A percentile compares a stretch with the other conserved stretches of the same genome.
Evolutionary conservation across 768 basidiomycete species (phyloP).

Genomic region (Leccinum pellstonianum): DNA sequence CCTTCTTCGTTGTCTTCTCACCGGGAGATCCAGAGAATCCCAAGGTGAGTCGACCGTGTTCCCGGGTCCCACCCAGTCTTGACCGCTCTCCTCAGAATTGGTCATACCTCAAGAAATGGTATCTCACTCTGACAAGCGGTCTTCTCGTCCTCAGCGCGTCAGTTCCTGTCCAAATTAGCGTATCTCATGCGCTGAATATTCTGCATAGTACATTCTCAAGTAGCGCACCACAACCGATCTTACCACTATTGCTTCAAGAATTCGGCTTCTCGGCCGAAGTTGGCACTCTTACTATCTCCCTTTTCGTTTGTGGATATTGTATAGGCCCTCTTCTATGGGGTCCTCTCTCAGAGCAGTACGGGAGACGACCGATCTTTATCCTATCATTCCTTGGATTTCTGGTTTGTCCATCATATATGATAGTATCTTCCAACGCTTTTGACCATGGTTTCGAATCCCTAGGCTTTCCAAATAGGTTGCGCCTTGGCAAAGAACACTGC

Average conservation of each 20-base stretch:
- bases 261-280: conserved; percentile 53
- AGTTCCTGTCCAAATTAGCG: conserved; percentile 12
- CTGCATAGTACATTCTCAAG: conserved; percentile 57
- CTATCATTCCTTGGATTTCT: conserved; percentile 55
- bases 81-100: conserved; percentile 42
- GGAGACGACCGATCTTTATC: conserved; percentile 59
- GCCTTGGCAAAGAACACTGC: conserved; percentile 61
- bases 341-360: conserved; percentile 53
- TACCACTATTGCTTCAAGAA: conserved; percentile 41
- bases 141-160: conserved; percentile 56
- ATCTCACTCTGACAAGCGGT: conserved; percentile 47
- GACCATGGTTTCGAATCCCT: conserved; percentile 1
- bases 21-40: conserved; percentile 46
- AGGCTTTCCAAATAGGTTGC: conserved; percentile 63
- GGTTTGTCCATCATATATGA: conserved; percentile 31
- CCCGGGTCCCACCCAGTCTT: not conserved
- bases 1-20: conserved; percentile 32
- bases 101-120: conserved; percentile 47
- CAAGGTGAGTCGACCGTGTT: conserved; percentile 33
- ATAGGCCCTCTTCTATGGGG: conserved; percentile 63
- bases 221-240: conserved; percentile 53
- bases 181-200: not conserved
- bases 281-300: conserved; percentile 53
- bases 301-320: conserved; percentile 70
- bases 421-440: not conserved